Base-by-base conservation (phyloP, 805 yeast species). In the Tetrapisispora namnaoensis region DNA sequence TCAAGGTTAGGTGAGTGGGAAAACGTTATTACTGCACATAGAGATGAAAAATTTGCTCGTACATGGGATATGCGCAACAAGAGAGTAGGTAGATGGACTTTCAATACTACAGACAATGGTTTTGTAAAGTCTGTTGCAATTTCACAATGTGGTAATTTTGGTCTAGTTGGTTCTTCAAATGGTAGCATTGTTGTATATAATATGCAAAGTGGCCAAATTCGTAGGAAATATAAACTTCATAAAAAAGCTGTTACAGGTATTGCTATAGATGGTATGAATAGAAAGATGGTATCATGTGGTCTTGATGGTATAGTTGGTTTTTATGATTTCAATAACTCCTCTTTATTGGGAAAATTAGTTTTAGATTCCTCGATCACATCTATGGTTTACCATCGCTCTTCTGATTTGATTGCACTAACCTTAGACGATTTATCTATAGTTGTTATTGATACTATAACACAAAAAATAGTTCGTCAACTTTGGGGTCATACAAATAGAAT, bases 111-210 rank as follows among this genome's bases (percentile, higher is more conserved):
- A n/a, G 98, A 93, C 66, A 80, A 76, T 5, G 88, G 91, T 1
- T 60, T 76, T 10, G 95, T 81, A 9, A 86, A 83, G 61, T 66
- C 85, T 30, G 91, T 88, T 9, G 76, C 85, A 18, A 78, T 91
- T 21, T 86, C 97, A 0, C 85, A 81, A 49, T 93, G 99, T 74
- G 99, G 99, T 37, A 95, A 95, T 65, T 93, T 95, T 66, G 96
- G 86, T 1, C 69, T 91, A 37, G 83, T 95, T 20, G 99, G 98
- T 13, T 88, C 97, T 2, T 76, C 90, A 2, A 66, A 70, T 40
- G 99, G 99, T 53, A 82, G 85, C 14, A 82, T 93, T 53, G 88
- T 84, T 30, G 88, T 82, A 11, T 90, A 82, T 66, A 93, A 93
- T 63, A 69, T 93, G 62, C 99, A 93, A 67, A 86, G 95, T 61